Evolutionary conservation across 2,329 filamentous ascomycete genomes (phyloP), one percentile per base, ranked within the genome.

Genomic region (Penicillium sp.): DNA sequence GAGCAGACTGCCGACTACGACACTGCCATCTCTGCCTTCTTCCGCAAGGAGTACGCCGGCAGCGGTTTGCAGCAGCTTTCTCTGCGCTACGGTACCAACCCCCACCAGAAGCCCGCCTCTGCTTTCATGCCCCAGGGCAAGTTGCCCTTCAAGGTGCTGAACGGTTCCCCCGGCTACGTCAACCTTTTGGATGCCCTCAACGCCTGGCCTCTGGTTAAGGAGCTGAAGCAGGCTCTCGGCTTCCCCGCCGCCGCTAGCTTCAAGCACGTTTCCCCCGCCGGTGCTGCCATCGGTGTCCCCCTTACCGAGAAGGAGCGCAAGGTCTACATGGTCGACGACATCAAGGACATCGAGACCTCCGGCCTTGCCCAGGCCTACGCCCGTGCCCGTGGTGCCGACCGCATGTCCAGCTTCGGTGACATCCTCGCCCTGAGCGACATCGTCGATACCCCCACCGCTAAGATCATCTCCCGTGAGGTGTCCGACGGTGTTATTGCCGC

Each of bases 1-100:
- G 91, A 96, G 80, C 95, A 98, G 79, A 99, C 95, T 39, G 92
- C 95, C 63, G 92, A 96, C 76, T 99, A 99, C 77, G 95, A 99
- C 75, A 85, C 86, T 44, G 91, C 95, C 67, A 99, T 99, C 74
- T 89, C 93, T 35, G 90, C 90, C 70, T 99, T 96, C 83, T 99
- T 99, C 87, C 90, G 95, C 74, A 93, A 96, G 83, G 89, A 96
- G 79, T 99, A 98, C 73, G 92, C 95, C 56, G 86, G 87, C 62
- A 88, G 92, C 58, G 93, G 93, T 63, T 78, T 86, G 62, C 91
- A 97, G 79, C 87, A 96, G 77, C 73, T 96, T 59, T 81, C 91
- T 58, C 88, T 99, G 63, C 89, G 95, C 68, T 99, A 99, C 75
- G 95, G 95, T 60, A 90, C 91, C 70, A 99, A 99, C 82, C 95